Percentiles rank a stretch among this genome's conserved stretches.
phyloP scores from a whole-genome alignment of 441 rosid species.

The Hura crepitans region DNA sequence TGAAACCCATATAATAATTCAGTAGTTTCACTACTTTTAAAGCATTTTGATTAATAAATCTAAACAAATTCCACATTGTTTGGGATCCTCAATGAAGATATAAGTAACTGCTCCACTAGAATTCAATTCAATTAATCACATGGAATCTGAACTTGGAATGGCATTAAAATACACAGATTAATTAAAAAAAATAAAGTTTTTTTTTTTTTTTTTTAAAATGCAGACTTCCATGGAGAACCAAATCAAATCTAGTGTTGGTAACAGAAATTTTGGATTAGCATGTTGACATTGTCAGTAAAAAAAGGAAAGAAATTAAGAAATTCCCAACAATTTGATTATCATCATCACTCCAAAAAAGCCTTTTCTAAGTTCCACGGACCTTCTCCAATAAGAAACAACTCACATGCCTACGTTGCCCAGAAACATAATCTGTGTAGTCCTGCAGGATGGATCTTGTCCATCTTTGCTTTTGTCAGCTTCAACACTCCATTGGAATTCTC shows the following conservation, averaged over 20 bases:
- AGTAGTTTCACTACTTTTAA: constrained; percentile 9
- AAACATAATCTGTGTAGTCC: constrained; percentile 35
- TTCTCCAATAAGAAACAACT: constrained; percentile 39
- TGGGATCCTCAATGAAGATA: constrained; percentile 43
- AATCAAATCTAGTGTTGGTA: constrained; percentile 41
- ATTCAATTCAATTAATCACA: constrained; percentile 21
- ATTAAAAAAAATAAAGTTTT: too few species aligned
- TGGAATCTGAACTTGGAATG: constrained; percentile 17
- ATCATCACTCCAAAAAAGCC: constrained; percentile 12
- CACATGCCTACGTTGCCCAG: constrained; percentile 46
- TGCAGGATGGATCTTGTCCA: constrained; percentile 40
- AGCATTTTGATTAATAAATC: neutral
- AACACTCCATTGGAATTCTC: constrained; percentile 37
- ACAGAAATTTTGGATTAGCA: constrained; percentile 20
- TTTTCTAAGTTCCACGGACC: constrained; percentile 28
- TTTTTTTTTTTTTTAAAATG: too few species aligned
- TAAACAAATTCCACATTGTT: constrained; percentile 21
- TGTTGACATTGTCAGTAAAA: constrained; percentile 30
- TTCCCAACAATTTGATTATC: constrained; percentile 18
- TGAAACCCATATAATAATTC: too few species aligned
- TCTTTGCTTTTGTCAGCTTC: constrained; percentile 42
- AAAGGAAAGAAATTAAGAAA: neutral
- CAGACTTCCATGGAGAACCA: constrained; percentile 22
- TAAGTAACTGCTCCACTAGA: neutral
- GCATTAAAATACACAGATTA: neutral